These are phyloP conservation scores for Globisporangium spinosum DNA, from an alignment of 352 stramenopile genomes.

Conservation along the genomic window DNA sequence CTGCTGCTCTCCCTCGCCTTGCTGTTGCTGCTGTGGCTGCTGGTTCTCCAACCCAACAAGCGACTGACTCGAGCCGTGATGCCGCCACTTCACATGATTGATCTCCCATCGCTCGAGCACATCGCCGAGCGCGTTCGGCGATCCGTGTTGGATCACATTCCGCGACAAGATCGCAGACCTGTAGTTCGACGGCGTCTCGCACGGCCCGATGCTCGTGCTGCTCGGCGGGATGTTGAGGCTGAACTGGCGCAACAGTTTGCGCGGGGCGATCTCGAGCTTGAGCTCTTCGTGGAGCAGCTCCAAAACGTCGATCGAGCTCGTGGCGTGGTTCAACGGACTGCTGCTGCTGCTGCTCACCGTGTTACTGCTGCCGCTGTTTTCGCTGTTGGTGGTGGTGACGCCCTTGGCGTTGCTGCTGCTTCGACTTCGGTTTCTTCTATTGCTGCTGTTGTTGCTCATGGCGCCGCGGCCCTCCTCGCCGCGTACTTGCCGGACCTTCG, in stretches of 20 bases:
- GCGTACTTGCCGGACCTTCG: neutral
- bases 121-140: constrained; percentile 37
- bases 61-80: constrained; percentile 16
- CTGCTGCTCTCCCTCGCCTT: neutral
- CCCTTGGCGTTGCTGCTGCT: neutral
- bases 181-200: constrained; percentile 7
- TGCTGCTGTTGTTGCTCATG: neutral
- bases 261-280: constrained; percentile 59
- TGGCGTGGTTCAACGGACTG: constrained; percentile 17
- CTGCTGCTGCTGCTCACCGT: constrained; percentile 11
- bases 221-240: constrained; percentile 69
- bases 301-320: constrained; percentile 28
- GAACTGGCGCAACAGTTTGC: constrained; percentile 69
- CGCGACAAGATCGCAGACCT: constrained; percentile 13
- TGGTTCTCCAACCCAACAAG: neutral
- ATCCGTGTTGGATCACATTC: constrained; percentile 25
- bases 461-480: neutral
- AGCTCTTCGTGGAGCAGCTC: constrained; percentile 65
- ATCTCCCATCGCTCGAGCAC: constrained; percentile 56
- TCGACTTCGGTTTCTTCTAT: neutral
- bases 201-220: constrained; percentile 11
- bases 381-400: neutral
- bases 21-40: neutral
- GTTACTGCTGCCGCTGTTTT: neutral
- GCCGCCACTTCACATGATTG: constrained; percentile 55